These are phyloP conservation scores for Neonectria punicea DNA, from an alignment of 2,329 filamentous ascomycete species.

Conservation along the genomic window DNA sequence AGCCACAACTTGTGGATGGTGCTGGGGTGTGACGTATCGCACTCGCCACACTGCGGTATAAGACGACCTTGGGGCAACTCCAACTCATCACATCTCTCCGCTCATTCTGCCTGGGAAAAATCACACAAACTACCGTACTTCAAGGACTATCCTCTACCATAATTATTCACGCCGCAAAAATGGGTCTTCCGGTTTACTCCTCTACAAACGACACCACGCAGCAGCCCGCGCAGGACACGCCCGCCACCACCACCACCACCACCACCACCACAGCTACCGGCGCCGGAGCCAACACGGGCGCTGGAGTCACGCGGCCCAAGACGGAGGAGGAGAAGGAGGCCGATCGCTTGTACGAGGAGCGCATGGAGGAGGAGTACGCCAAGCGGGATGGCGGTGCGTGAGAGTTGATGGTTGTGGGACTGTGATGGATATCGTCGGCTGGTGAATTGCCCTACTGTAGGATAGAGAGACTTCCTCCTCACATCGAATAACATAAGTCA, in stretches of 20 bases:
- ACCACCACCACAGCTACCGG: slow-evolving; percentile 45
- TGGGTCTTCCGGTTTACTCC: slow-evolving; percentile 44
- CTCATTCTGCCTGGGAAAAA: not conserved
- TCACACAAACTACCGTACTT: not conserved
- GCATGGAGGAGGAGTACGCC: slow-evolving; percentile 66
- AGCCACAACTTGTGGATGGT: slow-evolving; percentile 35
- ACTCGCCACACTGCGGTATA: slow-evolving; percentile 43
- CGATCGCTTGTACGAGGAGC: slow-evolving; percentile 61
- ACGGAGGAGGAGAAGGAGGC: slow-evolving; percentile 61
- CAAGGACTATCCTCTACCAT: not conserved
- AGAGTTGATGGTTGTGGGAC: not conserved
- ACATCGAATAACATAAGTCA: not conserved
- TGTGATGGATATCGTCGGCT: not conserved
- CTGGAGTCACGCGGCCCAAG: slow-evolving; percentile 58
- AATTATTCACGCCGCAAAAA: slow-evolving; percentile 25
- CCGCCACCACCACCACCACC: not conserved
- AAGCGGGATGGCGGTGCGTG: slow-evolving; percentile 64
- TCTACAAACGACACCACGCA: slow-evolving; percentile 27
- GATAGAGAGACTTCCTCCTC: not conserved
- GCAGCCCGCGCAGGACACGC: slow-evolving; percentile 13
- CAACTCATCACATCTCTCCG: not conserved
- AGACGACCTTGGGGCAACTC: slow-evolving; percentile 24
- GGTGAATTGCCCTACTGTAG: not conserved
- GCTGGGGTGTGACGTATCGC: slow-evolving; percentile 37
- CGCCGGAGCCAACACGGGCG: slow-evolving; percentile 61